A percentile compares a stretch with the other conserved stretches of the same genome.
phyloP scores from a whole-genome alignment of 345 rosid species.

The Pistacia integerrima region DNA sequence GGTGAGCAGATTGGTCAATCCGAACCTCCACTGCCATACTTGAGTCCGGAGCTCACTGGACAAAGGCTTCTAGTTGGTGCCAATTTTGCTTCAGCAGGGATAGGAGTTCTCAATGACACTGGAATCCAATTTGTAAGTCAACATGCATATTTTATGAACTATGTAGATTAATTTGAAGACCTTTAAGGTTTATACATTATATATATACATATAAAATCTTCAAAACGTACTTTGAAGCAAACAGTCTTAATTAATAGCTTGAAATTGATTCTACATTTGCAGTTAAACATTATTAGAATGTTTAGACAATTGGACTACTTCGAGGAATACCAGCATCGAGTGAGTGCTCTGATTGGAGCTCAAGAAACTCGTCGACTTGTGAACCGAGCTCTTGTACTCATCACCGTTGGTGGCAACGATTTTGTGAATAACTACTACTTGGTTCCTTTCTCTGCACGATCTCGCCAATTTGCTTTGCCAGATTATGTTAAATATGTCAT shows the following conservation, averaged over 20 bases:
- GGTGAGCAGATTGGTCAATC: slow-evolving; percentile 56
- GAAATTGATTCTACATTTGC: slow-evolving; percentile 13
- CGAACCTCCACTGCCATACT: slow-evolving; percentile 60
- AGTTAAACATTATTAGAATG: slow-evolving; percentile 74
- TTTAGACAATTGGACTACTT: slow-evolving; percentile 52
- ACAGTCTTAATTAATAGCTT: not conserved
- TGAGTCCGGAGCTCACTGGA: slow-evolving; percentile 66
- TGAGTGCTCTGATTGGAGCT: slow-evolving; percentile 48
- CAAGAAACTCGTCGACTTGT: slow-evolving; percentile 48
- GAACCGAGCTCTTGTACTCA: slow-evolving; percentile 50
- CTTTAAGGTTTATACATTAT: no score
- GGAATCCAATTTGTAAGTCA: slow-evolving; percentile 57
- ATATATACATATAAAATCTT: no score
- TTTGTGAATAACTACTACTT: slow-evolving; percentile 81
- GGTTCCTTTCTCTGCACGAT: slow-evolving; percentile 76
- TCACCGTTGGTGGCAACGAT: slow-evolving; percentile 79
- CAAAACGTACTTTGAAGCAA: not conserved
- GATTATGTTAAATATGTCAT: slow-evolving; percentile 56
- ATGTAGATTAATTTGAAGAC: no score
- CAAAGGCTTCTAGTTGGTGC: slow-evolving; percentile 63
- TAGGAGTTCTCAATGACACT: slow-evolving; percentile 67
- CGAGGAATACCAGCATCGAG: slow-evolving; percentile 64
- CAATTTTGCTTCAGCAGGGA: slow-evolving; percentile 86
- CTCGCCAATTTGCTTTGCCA: slow-evolving; percentile 68
- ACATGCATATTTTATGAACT: not conserved